Conservation (phyloP, 1,284 basidiomycete genomes). For the Moesziomyces sp. region DNA sequence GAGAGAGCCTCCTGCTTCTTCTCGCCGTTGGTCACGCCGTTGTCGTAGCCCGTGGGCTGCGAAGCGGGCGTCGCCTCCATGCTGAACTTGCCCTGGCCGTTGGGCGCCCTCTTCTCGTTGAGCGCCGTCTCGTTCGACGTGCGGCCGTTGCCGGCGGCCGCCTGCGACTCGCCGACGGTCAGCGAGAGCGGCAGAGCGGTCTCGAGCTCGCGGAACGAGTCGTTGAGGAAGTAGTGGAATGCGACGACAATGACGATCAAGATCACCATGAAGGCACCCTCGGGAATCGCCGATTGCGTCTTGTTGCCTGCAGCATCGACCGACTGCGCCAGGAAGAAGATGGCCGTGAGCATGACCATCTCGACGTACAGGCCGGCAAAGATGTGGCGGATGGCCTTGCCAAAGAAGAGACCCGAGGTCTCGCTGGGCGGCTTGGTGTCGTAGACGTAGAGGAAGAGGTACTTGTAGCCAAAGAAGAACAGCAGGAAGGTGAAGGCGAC, state of each 20-base stretch:
- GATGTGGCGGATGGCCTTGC: constrained; percentile 88
- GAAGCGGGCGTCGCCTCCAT: constrained; percentile 17
- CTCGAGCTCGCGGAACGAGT: constrained; percentile 55
- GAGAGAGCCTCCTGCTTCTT: constrained; percentile 15
- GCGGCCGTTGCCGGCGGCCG: constrained; percentile 20
- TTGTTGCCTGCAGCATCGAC: constrained; percentile 31
- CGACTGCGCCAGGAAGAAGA: constrained; percentile 64
- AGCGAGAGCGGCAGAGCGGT: constrained; percentile 58
- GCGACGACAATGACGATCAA: constrained; percentile 82
- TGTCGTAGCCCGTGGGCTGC: constrained; percentile 23
- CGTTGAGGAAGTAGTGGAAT: constrained; percentile 68
- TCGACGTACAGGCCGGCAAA: constrained; percentile 78
- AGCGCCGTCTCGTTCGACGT: constrained; percentile 43
- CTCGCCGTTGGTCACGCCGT: constrained; percentile 8
- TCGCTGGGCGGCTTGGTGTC: constrained; percentile 80
- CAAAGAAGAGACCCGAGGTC: constrained; percentile 95
- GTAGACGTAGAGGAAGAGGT: constrained; percentile 71
- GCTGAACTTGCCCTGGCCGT: constrained; percentile 13
- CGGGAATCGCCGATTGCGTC: constrained; percentile 55
- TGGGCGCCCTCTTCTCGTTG: constrained; percentile 53
- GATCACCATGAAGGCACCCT: constrained; percentile 80
- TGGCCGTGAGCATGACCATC: constrained; percentile 60
- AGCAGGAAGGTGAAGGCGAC: constrained; percentile 83
- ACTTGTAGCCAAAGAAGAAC: constrained; percentile 78
- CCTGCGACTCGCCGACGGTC: constrained; percentile 19